phyloP scores from a whole-genome alignment of 1,284 basidiomycete genomes.

The Fistulinella staudtii region DNA sequence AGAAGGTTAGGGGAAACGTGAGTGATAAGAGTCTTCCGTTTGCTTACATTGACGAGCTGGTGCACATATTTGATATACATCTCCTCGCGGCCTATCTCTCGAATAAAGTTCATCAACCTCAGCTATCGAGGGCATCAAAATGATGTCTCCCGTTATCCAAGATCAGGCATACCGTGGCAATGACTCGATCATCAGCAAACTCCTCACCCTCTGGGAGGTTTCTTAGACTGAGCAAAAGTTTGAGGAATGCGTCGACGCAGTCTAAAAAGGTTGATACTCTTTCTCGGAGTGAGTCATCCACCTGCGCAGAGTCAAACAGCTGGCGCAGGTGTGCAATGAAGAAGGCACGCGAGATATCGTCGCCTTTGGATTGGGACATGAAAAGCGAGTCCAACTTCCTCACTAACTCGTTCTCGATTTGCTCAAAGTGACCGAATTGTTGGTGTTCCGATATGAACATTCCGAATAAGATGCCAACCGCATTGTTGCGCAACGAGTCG shows the following conservation, averaged over 20 bases:
- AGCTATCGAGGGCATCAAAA: conserved; percentile 43
- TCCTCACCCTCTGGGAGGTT: conserved; percentile 92
- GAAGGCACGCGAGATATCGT: conserved; percentile 87
- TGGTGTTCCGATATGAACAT: conserved; percentile 96
- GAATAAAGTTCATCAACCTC: conserved; percentile 89
- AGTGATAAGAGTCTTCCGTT: background rate
- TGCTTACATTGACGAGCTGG: conserved; percentile 81
- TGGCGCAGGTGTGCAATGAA: conserved; percentile 91
- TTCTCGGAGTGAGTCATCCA: conserved; percentile 75
- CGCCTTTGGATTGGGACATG: conserved; percentile 87
- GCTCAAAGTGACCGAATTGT: conserved; percentile 74
- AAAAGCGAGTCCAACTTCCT: conserved; percentile 90
- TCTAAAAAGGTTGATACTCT: conserved; percentile 83
- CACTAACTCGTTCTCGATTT: conserved; percentile 93
- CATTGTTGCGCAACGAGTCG: conserved; percentile 86
- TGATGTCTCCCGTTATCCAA: background rate
- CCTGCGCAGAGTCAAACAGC: conserved; percentile 79
- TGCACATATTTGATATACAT: conserved; percentile 95
- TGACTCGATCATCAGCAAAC: conserved; percentile 91
- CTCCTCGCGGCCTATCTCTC: conserved; percentile 81
- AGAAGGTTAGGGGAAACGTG: conserved; percentile 11
- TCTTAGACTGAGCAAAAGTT: conserved; percentile 88
- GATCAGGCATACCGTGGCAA: conserved; percentile 63
- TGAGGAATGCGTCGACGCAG: conserved; percentile 90
- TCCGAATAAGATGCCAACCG: conserved; percentile 89